phyloP scores from a whole-genome alignment of 139 green algal species.

The Protoeuglena noctilucae region DNA sequence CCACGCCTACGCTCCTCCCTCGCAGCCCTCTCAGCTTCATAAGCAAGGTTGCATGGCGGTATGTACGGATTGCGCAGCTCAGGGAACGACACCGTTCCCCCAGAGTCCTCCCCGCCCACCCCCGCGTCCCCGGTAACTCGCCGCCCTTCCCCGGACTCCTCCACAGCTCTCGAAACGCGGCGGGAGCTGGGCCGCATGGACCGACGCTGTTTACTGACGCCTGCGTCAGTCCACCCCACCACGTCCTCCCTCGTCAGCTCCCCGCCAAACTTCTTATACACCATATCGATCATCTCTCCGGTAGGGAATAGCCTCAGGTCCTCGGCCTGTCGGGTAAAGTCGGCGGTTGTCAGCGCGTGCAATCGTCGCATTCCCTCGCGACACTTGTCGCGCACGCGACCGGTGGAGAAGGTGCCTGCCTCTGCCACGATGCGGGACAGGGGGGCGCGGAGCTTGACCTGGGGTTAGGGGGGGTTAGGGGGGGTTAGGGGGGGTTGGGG shows the following conservation, averaged over 20 bases:
- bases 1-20: too few species aligned
- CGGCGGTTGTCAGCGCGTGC: constrained; percentile 3
- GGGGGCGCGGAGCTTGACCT: constrained; percentile 30
- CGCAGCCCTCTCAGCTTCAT: too few species aligned
- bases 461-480: too few species aligned
- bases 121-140: background rate
- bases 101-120: background rate
- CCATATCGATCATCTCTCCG: constrained; percentile 18
- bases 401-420: constrained; percentile 25
- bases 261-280: constrained; percentile 52
- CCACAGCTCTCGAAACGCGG: too few species aligned
- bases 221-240: constrained; percentile 12
- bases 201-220: too few species aligned
- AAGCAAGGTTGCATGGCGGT: background rate
- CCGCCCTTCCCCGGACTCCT: constrained; percentile 11
- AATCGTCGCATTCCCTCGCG: constrained; percentile 7
- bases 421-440: constrained; percentile 27
- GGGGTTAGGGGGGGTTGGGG: too few species aligned
- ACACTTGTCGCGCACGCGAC: constrained; percentile 34
- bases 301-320: constrained; percentile 15
- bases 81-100: background rate
- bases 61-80: background rate
- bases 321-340: constrained; percentile 12
- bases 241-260: constrained; percentile 39
- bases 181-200: constrained; percentile 8